Evolutionary conservation across 805 yeast genomes (phyloP).

Genomic region (Blastobotrys terrestris): DNA sequence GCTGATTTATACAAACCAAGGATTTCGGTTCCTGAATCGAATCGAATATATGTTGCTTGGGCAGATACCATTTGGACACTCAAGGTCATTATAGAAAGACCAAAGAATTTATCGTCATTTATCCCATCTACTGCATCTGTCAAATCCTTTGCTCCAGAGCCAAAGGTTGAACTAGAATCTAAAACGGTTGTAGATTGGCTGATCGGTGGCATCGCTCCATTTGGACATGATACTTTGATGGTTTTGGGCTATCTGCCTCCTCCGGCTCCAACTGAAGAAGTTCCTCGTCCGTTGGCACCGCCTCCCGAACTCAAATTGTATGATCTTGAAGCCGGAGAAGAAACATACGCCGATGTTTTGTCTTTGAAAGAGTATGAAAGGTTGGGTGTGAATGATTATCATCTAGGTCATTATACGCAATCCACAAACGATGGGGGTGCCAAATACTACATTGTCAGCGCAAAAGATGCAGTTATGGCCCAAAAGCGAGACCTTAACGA

Average conservation of each 20-base stretch:
- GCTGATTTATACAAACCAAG: slow-evolving; percentile 85
- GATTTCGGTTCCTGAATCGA: slow-evolving; percentile 56
- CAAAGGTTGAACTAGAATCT: slow-evolving; percentile 32
- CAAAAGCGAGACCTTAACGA: slow-evolving; percentile 66
- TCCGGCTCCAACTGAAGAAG: slow-evolving; percentile 28
- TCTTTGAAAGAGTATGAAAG: slow-evolving; percentile 50
- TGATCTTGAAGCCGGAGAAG: slow-evolving; percentile 60
- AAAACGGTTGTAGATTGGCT: slow-evolving; percentile 40
- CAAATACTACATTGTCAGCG: slow-evolving; percentile 64
- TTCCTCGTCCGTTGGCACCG: slow-evolving; percentile 33
- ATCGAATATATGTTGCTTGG: slow-evolving; percentile 77
- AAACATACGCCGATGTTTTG: slow-evolving; percentile 72
- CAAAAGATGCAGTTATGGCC: slow-evolving; percentile 75
- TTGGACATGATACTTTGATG: slow-evolving; percentile 64
- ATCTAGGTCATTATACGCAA: slow-evolving; percentile 40
- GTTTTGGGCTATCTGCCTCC: slow-evolving; percentile 40
- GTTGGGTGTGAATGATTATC: slow-evolving; percentile 76
- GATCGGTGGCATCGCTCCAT: slow-evolving; percentile 74
- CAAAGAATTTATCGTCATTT: slow-evolving; percentile 8
- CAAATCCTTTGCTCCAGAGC: slow-evolving; percentile 16
- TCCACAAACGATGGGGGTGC: slow-evolving; percentile 3
- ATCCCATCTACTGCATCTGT: slow-evolving; percentile 17
- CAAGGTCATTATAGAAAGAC: slow-evolving; percentile 36
- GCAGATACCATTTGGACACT: slow-evolving; percentile 68
- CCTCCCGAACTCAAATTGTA: slow-evolving; percentile 72